phyloP scores from a whole-genome alignment of 441 rosid species.

The Corymbia calophylla region DNA sequence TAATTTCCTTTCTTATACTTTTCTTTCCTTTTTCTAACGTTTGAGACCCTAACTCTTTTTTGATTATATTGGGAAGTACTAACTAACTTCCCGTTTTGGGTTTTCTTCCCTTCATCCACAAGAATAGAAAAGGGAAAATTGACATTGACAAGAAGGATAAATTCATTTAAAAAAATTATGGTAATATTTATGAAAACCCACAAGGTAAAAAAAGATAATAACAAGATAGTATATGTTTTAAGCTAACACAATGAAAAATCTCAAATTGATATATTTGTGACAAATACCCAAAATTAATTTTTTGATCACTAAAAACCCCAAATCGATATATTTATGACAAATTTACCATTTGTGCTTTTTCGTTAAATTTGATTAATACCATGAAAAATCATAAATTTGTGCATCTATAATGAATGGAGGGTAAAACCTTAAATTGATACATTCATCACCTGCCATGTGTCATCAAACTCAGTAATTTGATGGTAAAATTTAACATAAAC shows the following conservation, averaged over 20 bases:
- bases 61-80: neutral
- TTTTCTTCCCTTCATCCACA: neutral
- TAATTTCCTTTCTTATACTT: neutral
- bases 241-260: neutral
- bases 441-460: rapidly evolving
- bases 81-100: neutral
- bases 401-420: rapidly evolving
- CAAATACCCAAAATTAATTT: too few relatives aligned
- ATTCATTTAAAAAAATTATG: neutral
- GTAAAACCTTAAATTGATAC: too few relatives aligned
- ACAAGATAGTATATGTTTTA: neutral
- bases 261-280: rapidly evolving
- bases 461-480: neutral
- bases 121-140: neutral
- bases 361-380: too few relatives aligned
- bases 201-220: neutral
- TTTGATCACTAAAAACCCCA: neutral
- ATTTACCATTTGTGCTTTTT: neutral
- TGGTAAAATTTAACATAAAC: too few relatives aligned
- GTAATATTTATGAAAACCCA: neutral
- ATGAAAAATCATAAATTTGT: too few relatives aligned
- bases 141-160: neutral
- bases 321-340: too few relatives aligned
- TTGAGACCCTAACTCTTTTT: neutral
- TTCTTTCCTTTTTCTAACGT: neutral